A percentile compares a stretch with the other conserved stretches of the same genome.
Evolutionary conservation across 768 basidiomycete genomes (phyloP).

Genomic region (Kwoniella sp.): DNA sequence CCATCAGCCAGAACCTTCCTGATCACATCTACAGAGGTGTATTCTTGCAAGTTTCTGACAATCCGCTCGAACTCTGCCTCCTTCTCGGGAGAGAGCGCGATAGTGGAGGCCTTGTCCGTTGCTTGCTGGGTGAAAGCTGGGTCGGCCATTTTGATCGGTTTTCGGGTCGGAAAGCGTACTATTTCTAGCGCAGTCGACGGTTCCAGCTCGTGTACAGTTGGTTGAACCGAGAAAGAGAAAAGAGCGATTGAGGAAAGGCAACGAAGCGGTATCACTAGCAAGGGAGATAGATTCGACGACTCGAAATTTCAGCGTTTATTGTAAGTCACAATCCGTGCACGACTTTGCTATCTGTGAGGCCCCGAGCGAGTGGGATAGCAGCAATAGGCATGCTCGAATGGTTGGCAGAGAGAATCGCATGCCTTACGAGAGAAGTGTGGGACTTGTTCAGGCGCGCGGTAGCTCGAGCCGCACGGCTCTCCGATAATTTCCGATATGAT

Average conservation of each 20-base stretch:
- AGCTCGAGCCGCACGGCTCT: constrained; percentile 3
- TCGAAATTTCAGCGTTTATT: constrained; percentile 18
- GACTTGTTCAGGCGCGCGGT: background rate
- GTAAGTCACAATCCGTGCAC: background rate
- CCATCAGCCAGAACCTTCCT: constrained; percentile 78
- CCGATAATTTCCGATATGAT: constrained; percentile 14
- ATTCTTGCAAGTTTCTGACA: constrained; percentile 81
- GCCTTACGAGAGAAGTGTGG: background rate
- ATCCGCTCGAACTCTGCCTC: constrained; percentile 71
- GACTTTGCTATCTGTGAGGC: constrained; percentile 8
- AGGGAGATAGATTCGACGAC: background rate
- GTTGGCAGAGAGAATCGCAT: background rate
- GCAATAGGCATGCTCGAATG: background rate
- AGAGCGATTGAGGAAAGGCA: background rate
- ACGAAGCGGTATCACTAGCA: background rate
- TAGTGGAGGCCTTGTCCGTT: constrained; percentile 21
- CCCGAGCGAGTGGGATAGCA: background rate
- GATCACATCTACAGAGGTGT: constrained; percentile 81
- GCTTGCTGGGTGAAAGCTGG: constrained; percentile 25
- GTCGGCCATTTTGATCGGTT: constrained; percentile 20
- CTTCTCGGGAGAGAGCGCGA: constrained; percentile 40
- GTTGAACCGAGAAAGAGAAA: background rate
- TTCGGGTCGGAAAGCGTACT: background rate
- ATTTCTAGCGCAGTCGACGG: background rate
- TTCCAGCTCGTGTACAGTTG: no score